Conservation (phyloP, 345 rosid genomes). For the Aethionema arabicum region DNA sequence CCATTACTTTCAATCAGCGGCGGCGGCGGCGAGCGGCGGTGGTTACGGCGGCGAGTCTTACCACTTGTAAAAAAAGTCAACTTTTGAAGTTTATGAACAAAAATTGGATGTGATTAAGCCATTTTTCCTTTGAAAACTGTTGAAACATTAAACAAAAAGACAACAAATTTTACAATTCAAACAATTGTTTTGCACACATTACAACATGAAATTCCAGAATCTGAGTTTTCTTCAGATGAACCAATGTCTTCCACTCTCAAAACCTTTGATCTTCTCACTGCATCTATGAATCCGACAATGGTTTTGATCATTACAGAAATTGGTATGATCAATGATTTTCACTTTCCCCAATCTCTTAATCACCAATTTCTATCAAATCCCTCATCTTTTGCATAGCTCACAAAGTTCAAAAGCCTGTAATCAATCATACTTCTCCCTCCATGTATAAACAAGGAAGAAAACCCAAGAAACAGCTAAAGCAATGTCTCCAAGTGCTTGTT, state of each 20-base stretch:
- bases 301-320: neutral
- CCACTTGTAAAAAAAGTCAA: slow-evolving; percentile 58
- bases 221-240: neutral
- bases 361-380: slow-evolving; percentile 11
- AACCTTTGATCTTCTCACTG: slow-evolving; percentile 23
- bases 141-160: slow-evolving; percentile 1
- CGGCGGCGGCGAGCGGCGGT: neutral
- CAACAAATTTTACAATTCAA: slow-evolving; percentile 2
- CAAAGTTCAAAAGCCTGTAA: neutral
- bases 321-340: neutral
- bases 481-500: slow-evolving; percentile 70
- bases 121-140: slow-evolving; percentile 3
- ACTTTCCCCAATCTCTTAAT: slow-evolving; percentile 13
- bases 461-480: slow-evolving; percentile 78
- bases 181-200: slow-evolving; percentile 11
- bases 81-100: slow-evolving; percentile 2
- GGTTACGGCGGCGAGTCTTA: slow-evolving; percentile 11
- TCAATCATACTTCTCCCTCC: slow-evolving; percentile 96
- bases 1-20: neutral
- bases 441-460: slow-evolving; percentile 73
- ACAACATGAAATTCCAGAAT: slow-evolving; percentile 14
- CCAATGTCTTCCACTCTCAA: slow-evolving; percentile 11
- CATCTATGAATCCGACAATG: slow-evolving; percentile 22
- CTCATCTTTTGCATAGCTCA: neutral
- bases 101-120: neutral